Evolutionary conservation across 306 rosid genomes (phyloP), one percentile per base, ranked within the genome.

Genomic region (Glycyrrhiza uralensis): DNA sequence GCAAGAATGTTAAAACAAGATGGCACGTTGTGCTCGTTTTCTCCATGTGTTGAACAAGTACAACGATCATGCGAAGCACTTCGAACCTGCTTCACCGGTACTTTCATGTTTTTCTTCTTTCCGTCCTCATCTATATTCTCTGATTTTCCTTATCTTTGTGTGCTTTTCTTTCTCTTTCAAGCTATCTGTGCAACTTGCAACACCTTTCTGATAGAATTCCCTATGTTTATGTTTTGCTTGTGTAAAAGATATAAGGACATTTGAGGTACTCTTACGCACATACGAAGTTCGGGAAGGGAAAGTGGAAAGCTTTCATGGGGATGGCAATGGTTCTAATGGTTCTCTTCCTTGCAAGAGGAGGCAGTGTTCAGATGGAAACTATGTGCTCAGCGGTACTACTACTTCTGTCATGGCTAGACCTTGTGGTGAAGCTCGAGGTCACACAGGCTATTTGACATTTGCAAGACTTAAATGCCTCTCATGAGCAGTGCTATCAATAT

Each of bases 361-460:
- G 71, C 92, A 83, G 36, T 73, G 83, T 61, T 78, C 89, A 10
- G 92, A 85, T 73, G 90, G 80, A 69, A 76, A 69, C 80, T 55
- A 82, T 59, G 78, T n/a, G 46, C 59, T 10, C 52, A 71, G 78
- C 77, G 62, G 44, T 52, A 22, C 82, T 22, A 66, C 74, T 69
- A 71, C 91, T 74, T 66, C 86, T 10, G 66, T 89, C 38, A 87
- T 88, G 91, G 96, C 87, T 33, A 83, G 82, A 77, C 96, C 92
- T 3, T 79, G 85, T 44, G 71, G 80, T 24, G 98, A 92, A 67
- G 91, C 98, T 46, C 85, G 85, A 81, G 98, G 98, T 75, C 98
- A 90, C 84, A 93, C 96, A 1, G 96, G 98, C 70, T 90, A 88
- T 87, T 75, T 92, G 81, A 90, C 98, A 59, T 90, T 88, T 76